A percentile compares a stretch with the other conserved stretches of the same genome.
phyloP scores from a whole-genome alignment of 257 asterid species.

The Ligustrum vulgare region DNA sequence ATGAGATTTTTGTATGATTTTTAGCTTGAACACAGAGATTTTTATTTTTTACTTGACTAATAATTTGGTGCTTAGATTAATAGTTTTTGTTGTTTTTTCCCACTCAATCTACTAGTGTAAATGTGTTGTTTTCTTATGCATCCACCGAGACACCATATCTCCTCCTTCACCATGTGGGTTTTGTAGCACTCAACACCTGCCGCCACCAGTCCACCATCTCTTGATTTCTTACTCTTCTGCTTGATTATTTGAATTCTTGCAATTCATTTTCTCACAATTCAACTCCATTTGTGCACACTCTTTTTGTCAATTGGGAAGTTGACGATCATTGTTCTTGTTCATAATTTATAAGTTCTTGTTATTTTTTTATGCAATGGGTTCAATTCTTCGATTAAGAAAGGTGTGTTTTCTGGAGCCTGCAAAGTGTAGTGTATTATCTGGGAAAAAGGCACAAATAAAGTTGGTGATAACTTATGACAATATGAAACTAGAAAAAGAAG shows the following conservation, averaged over 20 bases:
- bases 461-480: neutral
- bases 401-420: slow-evolving; percentile 55
- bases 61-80: neutral
- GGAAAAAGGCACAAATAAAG: slow-evolving; percentile 7
- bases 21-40: neutral
- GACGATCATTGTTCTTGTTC: neutral
- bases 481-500: neutral
- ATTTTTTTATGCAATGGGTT: slow-evolving; percentile 40
- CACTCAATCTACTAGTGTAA: too few species aligned
- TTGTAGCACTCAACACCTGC: too few species aligned
- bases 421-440: slow-evolving; percentile 28
- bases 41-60: neutral
- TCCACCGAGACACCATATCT: too few species aligned
- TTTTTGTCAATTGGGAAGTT: neutral
- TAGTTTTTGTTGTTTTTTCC: neutral
- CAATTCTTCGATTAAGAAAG: slow-evolving; percentile 47
- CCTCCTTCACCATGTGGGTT: too few species aligned
- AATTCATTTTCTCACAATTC: neutral
- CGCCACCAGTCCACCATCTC: too few species aligned
- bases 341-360: neutral
- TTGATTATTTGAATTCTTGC: too few species aligned
- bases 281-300: neutral
- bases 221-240: too few species aligned
- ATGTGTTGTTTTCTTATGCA: too few species aligned
- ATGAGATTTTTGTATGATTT: neutral